Evolutionary conservation across 345 rosid species (phyloP).

Genomic region (Carallia brachiata): DNA sequence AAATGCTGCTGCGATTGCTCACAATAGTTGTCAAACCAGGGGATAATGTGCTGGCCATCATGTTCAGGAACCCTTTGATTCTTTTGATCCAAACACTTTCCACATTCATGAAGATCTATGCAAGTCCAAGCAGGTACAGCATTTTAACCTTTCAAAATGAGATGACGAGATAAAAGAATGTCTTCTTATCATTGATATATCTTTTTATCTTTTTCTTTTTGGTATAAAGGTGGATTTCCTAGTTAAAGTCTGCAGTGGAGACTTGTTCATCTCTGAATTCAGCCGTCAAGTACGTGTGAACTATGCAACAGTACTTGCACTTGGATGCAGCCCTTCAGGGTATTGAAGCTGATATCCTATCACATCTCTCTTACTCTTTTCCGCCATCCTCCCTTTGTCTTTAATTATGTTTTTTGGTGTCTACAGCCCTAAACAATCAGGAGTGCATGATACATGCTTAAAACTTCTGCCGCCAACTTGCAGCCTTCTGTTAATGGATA

Average conservation of each 20-base stretch:
- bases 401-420: too few relatives aligned
- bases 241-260: conserved; percentile 34
- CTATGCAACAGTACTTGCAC: conserved; percentile 38
- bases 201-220: neutral
- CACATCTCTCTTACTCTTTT: neutral
- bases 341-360: conserved; percentile 6
- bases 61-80: conserved; percentile 28
- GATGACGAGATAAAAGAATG: too few relatives aligned
- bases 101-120: conserved; percentile 43
- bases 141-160: neutral
- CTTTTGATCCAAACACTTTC: conserved; percentile 38
- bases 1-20: conserved; percentile 29
- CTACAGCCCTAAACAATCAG: conserved; percentile 34
- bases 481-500: conserved; percentile 33
- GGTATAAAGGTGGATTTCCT: conserved; percentile 36
- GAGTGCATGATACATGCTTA: conserved; percentile 15
- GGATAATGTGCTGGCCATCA: conserved; percentile 36
- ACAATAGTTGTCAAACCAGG: conserved; percentile 18
- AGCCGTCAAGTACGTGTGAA: conserved; percentile 33
- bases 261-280: conserved; percentile 30
- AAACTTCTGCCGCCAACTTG: conserved; percentile 40
- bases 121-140: conserved; percentile 27
- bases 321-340: conserved; percentile 41
- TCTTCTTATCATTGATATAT: neutral
- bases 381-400: too few relatives aligned